phyloP scores from a whole-genome alignment of 495 filamentous ascomycete species.

The Amniculicola lignicola region DNA sequence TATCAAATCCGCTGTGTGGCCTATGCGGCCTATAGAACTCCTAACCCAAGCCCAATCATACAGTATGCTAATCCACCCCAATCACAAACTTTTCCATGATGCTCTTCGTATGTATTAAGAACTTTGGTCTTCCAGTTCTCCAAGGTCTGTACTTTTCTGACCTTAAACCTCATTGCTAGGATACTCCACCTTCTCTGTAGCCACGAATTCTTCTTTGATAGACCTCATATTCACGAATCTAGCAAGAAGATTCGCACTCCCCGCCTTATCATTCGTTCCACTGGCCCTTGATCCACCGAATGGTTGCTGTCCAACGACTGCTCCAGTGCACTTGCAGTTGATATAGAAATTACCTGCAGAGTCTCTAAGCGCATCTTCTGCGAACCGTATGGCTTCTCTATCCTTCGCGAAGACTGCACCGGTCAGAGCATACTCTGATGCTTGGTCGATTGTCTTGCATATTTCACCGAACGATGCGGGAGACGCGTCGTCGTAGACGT shows the following conservation, averaged over 20 bases:
- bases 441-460: slow-evolving; percentile 40
- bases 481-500: slow-evolving; percentile 53
- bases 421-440: slow-evolving; percentile 43
- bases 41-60: too few relatives aligned
- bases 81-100: too few relatives aligned
- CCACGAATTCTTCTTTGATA: slow-evolving; percentile 45
- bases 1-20: too few relatives aligned
- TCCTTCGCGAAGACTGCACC: slow-evolving; percentile 45
- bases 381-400: slow-evolving; percentile 38
- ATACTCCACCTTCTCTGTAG: slow-evolving; percentile 40
- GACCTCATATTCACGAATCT: slow-evolving; percentile 45
- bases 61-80: too few relatives aligned
- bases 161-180: slow-evolving; percentile 39
- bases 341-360: slow-evolving; percentile 46
- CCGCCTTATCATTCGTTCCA: slow-evolving; percentile 48
- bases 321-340: slow-evolving; percentile 45
- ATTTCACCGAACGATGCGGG: slow-evolving; percentile 34
- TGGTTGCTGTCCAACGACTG: slow-evolving; percentile 46
- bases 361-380: slow-evolving; percentile 43
- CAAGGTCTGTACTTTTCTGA: too few relatives aligned
- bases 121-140: too few relatives aligned
- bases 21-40: too few relatives aligned
- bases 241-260: slow-evolving; percentile 40
- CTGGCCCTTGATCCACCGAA: slow-evolving; percentile 45
- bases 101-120: too few relatives aligned